A percentile compares a stretch with the other conserved stretches of the same genome.
Evolutionary conservation across 306 rosid genomes (phyloP).

Genomic region (Castanea mollissima): DNA sequence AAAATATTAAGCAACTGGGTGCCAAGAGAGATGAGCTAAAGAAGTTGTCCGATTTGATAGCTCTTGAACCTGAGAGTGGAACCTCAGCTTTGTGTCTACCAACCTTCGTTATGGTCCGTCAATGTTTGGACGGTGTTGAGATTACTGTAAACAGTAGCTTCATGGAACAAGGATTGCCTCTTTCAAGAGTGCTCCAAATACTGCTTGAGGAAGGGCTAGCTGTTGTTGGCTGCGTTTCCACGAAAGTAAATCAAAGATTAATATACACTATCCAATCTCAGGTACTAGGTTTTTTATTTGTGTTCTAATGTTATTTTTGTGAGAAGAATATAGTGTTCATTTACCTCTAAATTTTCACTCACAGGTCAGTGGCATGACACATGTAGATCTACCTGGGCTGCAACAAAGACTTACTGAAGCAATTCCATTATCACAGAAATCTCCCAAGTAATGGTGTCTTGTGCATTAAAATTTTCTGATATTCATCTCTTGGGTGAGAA

Average conservation of each 20-base stretch:
- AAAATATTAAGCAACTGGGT: constrained; percentile 37
- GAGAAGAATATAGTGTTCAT: background rate
- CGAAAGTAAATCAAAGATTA: constrained; percentile 21
- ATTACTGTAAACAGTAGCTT: constrained; percentile 27
- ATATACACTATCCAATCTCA: constrained; percentile 29
- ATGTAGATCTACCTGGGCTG: constrained; percentile 14
- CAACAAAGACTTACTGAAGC: constrained; percentile 10
- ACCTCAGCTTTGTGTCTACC: constrained; percentile 5
- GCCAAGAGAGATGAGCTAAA: constrained; percentile 47
- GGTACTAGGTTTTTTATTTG: constrained; percentile 12
- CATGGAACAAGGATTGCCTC: background rate
- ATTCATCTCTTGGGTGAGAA: background rate
- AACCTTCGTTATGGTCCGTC: constrained; percentile 34
- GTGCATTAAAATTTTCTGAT: background rate
- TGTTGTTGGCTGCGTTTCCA: constrained; percentile 18
- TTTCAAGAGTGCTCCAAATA: constrained; percentile 22
- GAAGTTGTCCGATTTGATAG: constrained; percentile 8
- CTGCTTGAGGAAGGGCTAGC: constrained; percentile 25
- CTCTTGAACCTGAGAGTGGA: background rate
- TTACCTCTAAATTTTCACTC: background rate
- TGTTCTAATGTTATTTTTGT: background rate
- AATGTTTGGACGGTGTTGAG: constrained; percentile 48
- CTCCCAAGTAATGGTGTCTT: background rate
- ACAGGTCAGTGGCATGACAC: constrained; percentile 21
- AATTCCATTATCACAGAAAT: background rate